Evolutionary conservation across 108 stramenopile genomes (phyloP), one percentile per base, ranked within the genome.

Genomic region (Pelagomonas calceolata): DNA sequence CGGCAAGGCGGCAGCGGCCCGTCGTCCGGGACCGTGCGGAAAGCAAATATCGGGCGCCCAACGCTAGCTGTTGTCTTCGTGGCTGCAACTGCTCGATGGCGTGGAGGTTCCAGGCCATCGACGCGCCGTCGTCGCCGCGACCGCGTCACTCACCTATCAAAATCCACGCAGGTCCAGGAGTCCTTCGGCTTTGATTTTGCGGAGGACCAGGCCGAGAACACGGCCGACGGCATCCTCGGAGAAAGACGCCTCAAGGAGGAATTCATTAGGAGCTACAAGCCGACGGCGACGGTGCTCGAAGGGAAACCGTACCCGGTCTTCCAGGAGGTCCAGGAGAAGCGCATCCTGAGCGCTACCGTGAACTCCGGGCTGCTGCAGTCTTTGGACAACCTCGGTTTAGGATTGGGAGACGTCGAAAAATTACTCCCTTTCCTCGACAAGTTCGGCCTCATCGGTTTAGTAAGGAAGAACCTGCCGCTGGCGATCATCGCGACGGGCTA

Each of bases 181-280:
- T 73, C 70, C 75, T 92, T 92, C 72, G 91, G 91, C 36, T 86
- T 92, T 67, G 85, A 80, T 68, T 82, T 92, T 70, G 91, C 82
- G 9, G 91, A 92, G 77, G 84, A 87, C 73, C 87, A 88, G 46
- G 88, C 80, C 45, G 83, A 85, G 66, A 92, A 92, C 79, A 87
- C 88, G 36, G 87, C 88, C 29, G 18, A 26, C 26, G 51, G 29
- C 21, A 60, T 60, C 51, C 51, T 60, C 51, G 51, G 51, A 17
- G 51, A 60, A 26, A 17, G 51, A 3, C 51, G 51, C 51, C 51
- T 60, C 51, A 60, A 60, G 51, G 29, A 17, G 21, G 51, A 60
- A 26, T 60, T 4, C 7, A 12, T 60, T 1, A 1, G 21, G 21
- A 9, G 7, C 21, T 60, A 60, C 51, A 60, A 60, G 51, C 51